These are phyloP conservation scores for Quercus agrifolia DNA, from an alignment of 306 rosid species.

Conservation along the genomic window DNA sequence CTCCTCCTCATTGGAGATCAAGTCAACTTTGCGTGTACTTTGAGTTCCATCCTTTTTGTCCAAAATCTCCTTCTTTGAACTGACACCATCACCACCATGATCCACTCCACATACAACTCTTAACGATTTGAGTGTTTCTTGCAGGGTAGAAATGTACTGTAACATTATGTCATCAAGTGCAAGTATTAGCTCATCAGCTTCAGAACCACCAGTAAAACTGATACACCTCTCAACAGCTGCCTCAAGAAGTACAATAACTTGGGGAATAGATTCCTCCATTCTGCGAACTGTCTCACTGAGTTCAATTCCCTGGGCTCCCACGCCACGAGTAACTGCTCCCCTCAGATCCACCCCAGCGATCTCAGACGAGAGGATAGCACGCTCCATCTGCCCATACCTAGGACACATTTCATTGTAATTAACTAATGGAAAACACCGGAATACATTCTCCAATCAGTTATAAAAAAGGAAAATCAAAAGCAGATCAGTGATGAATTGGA, in stretches of 20 bases:
- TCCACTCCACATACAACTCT: constrained; percentile 95
- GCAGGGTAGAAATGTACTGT: constrained; percentile 79
- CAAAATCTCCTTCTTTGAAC: constrained; percentile 58
- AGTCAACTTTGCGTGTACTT: constrained; percentile 66
- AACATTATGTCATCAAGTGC: constrained; percentile 94
- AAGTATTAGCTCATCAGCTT: constrained; percentile 89
- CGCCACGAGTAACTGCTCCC: constrained; percentile 97
- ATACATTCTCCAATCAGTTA: constrained; percentile 1
- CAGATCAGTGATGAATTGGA: not conserved
- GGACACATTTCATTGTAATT: constrained; percentile 17
- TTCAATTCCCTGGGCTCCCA: constrained; percentile 98
- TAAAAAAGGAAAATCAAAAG: not conserved
- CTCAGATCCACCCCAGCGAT: constrained; percentile 93
- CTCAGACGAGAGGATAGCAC: constrained; percentile 90
- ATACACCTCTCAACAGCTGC: constrained; percentile 97
- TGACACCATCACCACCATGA: constrained; percentile 54
- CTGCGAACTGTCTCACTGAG: constrained; percentile 99
- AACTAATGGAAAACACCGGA: constrained; percentile 24
- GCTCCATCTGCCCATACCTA: constrained; percentile 99
- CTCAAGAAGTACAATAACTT: constrained; percentile 85
- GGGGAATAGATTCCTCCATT: constrained; percentile 99
- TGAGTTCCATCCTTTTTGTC: constrained; percentile 81
- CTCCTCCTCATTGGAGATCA: constrained; percentile 86
- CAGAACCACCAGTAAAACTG: constrained; percentile 96
- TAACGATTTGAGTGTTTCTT: constrained; percentile 86